These are phyloP conservation scores for Tricholoma sp. DNA, from an alignment of 768 basidiomycete species.

Conservation along the genomic window DNA sequence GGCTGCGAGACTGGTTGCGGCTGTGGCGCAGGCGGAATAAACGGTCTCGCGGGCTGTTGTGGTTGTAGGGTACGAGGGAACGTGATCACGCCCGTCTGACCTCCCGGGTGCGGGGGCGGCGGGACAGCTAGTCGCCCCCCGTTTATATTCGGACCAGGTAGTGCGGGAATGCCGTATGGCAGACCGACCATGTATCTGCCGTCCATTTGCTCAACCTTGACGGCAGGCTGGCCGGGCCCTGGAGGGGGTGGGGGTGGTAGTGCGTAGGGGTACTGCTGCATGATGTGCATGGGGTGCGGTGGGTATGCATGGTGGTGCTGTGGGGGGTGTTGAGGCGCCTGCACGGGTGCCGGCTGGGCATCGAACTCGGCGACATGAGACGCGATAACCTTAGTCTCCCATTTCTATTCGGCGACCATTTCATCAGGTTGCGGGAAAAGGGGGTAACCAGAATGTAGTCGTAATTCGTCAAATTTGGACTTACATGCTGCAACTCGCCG, in stretches of 20 bases:
- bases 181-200: constrained; percentile 57
- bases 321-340: constrained; percentile 40
- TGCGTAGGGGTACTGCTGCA: constrained; percentile 52
- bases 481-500: constrained; percentile 82
- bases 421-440: constrained; percentile 9
- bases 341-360: constrained; percentile 33
- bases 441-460: background rate
- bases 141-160: constrained; percentile 63
- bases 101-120: constrained; percentile 45
- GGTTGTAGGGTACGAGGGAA: constrained; percentile 37
- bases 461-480: constrained; percentile 24
- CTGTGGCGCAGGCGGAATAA: constrained; percentile 16
- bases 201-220: constrained; percentile 76
- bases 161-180: constrained; percentile 52
- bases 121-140: constrained; percentile 39
- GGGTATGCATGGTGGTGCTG: constrained; percentile 50
- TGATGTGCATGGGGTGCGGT: constrained; percentile 60
- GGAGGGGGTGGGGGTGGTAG: constrained; percentile 44
- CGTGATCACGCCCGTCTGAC: constrained; percentile 54
- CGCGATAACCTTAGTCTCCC: constrained; percentile 92
- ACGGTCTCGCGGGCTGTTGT: constrained; percentile 24
- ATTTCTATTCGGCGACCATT: constrained; percentile 58
- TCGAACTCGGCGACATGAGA: constrained; percentile 95
- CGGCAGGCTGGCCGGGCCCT: constrained; percentile 37
- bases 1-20: constrained; percentile 10